These are phyloP conservation scores for Citrullus amarus DNA, from an alignment of 306 rosid species.

Conservation along the genomic window DNA sequence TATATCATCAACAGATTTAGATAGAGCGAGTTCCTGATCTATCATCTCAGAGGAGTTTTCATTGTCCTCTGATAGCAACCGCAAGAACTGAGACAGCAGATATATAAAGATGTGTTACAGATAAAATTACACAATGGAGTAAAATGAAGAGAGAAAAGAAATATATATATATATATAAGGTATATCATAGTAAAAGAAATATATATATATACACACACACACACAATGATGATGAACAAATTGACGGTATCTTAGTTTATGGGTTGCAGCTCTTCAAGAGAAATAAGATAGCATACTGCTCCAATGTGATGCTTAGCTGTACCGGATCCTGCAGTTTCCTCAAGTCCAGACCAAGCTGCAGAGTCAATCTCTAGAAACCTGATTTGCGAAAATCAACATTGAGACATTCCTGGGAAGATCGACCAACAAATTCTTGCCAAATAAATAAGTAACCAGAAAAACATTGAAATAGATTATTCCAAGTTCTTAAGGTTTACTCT, in stretches of 20 bases:
- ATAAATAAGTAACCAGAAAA: background rate
- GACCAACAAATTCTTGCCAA: background rate
- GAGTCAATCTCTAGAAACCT: conserved; percentile 63
- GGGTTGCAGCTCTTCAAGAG: background rate
- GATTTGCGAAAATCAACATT: background rate
- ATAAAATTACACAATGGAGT: background rate
- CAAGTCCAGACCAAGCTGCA: conserved; percentile 78
- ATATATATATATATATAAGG: background rate
- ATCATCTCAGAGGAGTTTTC: conserved; percentile 35
- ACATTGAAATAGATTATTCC: background rate
- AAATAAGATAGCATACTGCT: conserved; percentile 40
- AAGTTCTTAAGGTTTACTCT: background rate
- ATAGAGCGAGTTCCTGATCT: conserved; percentile 61
- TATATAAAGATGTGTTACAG: background rate
- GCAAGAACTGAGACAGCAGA: conserved; percentile 50
- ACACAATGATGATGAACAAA: background rate
- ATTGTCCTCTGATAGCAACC: conserved; percentile 58
- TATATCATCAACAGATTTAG: conserved; percentile 51
- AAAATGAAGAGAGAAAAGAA: background rate
- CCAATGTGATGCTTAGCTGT: conserved; percentile 70
- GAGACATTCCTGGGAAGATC: background rate
- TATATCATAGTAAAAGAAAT: background rate
- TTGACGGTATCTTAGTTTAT: background rate
- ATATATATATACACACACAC: background rate
- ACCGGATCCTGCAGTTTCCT: conserved; percentile 72